Evolutionary conservation across 345 rosid genomes (phyloP).

Genomic region (Zanthoxylum bungeanum): DNA sequence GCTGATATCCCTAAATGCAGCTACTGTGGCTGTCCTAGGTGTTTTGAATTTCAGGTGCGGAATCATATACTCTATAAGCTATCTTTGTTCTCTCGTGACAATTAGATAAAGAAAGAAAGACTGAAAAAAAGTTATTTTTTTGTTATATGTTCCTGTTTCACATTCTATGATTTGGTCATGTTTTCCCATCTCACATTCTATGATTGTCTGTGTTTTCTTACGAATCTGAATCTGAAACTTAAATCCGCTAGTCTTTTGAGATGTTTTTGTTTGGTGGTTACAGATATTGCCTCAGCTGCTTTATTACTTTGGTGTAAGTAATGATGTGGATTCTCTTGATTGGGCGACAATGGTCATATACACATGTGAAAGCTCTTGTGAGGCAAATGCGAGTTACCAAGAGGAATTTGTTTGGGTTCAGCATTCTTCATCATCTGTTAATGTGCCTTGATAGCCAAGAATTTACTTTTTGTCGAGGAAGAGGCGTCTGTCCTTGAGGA

Average conservation of each 20-base stretch:
- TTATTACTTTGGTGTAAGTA: constrained; percentile 60
- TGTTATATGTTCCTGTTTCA: background rate
- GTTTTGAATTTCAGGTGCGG: constrained; percentile 83
- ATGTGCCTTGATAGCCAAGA: constrained; percentile 2
- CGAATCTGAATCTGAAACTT: background rate
- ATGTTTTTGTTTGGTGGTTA: constrained; percentile 7
- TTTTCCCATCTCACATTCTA: too few species aligned
- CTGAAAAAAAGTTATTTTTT: background rate
- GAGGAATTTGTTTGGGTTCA: constrained; percentile 93
- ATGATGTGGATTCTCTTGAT: constrained; percentile 73
- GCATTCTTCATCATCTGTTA: constrained; percentile 30
- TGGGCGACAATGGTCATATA: constrained; percentile 75
- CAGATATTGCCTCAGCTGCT: constrained; percentile 89
- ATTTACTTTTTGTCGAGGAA: background rate
- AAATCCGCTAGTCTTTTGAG: background rate
- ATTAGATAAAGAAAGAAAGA: background rate
- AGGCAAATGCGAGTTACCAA: constrained; percentile 45
- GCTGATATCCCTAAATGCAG: constrained; percentile 72
- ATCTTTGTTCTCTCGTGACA: background rate
- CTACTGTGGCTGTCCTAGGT: constrained; percentile 58
- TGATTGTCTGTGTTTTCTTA: background rate
- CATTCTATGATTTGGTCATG: too few species aligned
- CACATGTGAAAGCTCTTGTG: constrained; percentile 79
- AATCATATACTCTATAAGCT: background rate
- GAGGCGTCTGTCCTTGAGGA: too few species aligned